Conservation (phyloP, 306 rosid genomes). For the Delonix regia region DNA sequence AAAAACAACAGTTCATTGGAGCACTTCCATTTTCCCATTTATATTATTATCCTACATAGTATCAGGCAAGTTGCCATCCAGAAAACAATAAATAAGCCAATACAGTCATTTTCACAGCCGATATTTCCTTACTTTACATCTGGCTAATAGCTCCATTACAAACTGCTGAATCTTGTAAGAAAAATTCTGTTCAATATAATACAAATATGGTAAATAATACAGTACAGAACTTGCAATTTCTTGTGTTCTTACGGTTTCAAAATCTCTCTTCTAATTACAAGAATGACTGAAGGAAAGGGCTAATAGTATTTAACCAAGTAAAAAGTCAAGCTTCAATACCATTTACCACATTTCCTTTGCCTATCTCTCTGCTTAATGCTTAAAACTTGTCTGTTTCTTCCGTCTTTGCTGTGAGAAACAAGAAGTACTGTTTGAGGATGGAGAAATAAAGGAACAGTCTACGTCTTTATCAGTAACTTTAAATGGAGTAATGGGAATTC, state of each 20-base stretch:
- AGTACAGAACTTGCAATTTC: background rate
- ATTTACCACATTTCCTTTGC: background rate
- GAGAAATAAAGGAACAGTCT: constrained; percentile 41
- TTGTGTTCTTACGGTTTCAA: constrained; percentile 8
- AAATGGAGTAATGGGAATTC: constrained; percentile 38
- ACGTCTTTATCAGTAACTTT: constrained; percentile 42
- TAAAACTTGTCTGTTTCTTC: constrained; percentile 44
- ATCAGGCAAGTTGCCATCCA: constrained; percentile 26
- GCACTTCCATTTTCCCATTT: constrained; percentile 7
- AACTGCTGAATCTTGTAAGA: constrained; percentile 23
- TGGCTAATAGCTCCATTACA: constrained; percentile 23
- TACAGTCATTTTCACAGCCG: constrained; percentile 41
- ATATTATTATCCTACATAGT: constrained; percentile 29
- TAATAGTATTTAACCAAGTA: background rate
- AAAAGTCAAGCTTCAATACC: constrained; percentile 15
- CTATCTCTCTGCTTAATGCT: constrained; percentile 18
- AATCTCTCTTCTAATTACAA: background rate
- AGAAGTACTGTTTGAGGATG: constrained; percentile 26
- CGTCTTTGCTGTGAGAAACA: constrained; percentile 34
- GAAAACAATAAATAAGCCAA: constrained; percentile 39
- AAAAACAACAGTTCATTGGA: background rate
- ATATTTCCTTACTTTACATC: constrained; percentile 33
- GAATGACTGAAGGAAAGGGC: constrained; percentile 25
- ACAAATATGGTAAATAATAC: constrained; percentile 19
- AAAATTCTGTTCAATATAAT: constrained; percentile 20